phyloP scores from a whole-genome alignment of 2,329 filamentous ascomycete genomes.

The Claviceps sp. region DNA sequence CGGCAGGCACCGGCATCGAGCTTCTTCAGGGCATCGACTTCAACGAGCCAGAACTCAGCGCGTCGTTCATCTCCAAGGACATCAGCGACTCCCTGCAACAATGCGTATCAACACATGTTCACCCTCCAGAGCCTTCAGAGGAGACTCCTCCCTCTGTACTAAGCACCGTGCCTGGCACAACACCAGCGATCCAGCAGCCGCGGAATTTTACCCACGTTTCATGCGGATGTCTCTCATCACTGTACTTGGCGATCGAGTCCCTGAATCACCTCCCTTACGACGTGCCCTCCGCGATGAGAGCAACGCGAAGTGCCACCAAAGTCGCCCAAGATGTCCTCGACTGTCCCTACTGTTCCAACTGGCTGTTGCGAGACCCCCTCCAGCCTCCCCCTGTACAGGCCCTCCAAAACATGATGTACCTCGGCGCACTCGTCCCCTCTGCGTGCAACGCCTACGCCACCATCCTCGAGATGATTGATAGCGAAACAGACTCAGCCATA shows the following conservation, averaged over 20 bases:
- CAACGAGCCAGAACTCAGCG: conserved; percentile 15
- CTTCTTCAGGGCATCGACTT: conserved; percentile 20
- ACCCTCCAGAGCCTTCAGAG: conserved; percentile 7
- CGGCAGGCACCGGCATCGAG: conserved; percentile 13
- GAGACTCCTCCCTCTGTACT: conserved; percentile 11
- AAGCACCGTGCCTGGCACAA: conserved; percentile 10
- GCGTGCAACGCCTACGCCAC: conserved; percentile 13
- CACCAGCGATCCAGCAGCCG: not conserved
- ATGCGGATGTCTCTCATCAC: conserved; percentile 35
- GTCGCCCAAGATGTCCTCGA: conserved; percentile 37
- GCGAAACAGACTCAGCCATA: conserved; percentile 31
- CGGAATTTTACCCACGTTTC: conserved; percentile 16
- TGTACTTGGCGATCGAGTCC: conserved; percentile 37
- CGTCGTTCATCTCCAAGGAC: conserved; percentile 16
- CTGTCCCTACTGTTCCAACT: conserved; percentile 35
- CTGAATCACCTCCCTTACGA: conserved; percentile 32
- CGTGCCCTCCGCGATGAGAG: conserved; percentile 31
- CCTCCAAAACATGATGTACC: conserved; percentile 46
- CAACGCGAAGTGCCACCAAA: conserved; percentile 33
- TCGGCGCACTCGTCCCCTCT: conserved; percentile 43
- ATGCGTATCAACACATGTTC: conserved; percentile 13
- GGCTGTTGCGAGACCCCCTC: conserved; percentile 20
- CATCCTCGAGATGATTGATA: conserved; percentile 41
- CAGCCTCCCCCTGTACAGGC: conserved; percentile 29
- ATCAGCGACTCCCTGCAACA: conserved; percentile 15